phyloP scores from a whole-genome alignment of 768 basidiomycete genomes.

The Floccularia luteovirens region DNA sequence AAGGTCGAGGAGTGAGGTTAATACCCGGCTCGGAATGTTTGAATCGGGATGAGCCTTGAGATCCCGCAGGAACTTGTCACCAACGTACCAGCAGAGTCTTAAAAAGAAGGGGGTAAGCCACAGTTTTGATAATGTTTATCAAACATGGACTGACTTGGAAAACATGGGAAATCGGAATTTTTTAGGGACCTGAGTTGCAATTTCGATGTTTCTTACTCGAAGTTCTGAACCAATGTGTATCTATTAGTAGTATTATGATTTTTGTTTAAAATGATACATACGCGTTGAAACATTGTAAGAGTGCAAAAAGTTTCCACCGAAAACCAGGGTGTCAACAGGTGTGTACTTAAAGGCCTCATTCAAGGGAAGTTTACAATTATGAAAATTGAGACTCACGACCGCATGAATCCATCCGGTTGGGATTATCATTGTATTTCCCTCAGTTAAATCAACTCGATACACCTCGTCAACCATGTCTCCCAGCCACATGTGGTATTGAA shows the following conservation, averaged over 20 bases:
- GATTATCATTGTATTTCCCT: constrained; percentile 89
- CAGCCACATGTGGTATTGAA: constrained; percentile 84
- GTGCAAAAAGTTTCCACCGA: constrained; percentile 97
- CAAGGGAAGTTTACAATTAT: neutral
- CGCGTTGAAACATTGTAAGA: constrained; percentile 85
- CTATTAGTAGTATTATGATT: neutral
- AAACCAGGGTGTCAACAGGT: constrained; percentile 86
- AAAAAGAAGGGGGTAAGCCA: neutral
- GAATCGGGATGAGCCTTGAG: constrained; percentile 41
- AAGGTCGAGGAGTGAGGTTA: constrained; percentile 64
- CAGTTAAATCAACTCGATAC: constrained; percentile 66
- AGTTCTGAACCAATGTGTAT: constrained; percentile 51
- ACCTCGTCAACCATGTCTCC: constrained; percentile 93
- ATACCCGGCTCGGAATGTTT: constrained; percentile 40
- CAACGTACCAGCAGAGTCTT: constrained; percentile 89
- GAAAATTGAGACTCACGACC: constrained; percentile 51
- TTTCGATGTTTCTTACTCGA: constrained; percentile 85
- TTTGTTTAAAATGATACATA: constrained; percentile 27
- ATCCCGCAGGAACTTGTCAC: constrained; percentile 71
- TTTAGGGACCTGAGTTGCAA: constrained; percentile 86
- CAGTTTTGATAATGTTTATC: neutral
- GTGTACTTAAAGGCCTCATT: constrained; percentile 55
- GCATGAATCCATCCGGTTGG: constrained; percentile 98
- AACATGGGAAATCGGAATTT: constrained; percentile 87
- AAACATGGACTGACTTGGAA: constrained; percentile 40